phyloP scores from a whole-genome alignment of 2,329 filamentous ascomycete genomes.

The Venturia pyrina region DNA sequence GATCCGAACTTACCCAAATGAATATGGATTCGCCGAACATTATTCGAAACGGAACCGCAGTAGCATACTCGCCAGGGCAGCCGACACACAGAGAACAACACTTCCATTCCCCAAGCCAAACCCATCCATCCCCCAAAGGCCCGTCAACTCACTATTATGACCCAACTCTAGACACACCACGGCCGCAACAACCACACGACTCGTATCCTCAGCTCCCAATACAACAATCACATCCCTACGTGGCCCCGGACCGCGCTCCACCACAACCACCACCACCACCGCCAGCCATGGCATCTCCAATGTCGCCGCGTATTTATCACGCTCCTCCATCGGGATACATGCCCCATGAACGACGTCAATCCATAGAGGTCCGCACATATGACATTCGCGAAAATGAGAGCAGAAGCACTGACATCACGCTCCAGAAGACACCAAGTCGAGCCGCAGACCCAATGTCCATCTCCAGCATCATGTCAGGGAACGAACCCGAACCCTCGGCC shows the following conservation, averaged over 20 bases:
- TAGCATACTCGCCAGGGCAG: conserved; percentile 7
- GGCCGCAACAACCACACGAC: conserved; percentile 23
- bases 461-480: conserved; percentile 81
- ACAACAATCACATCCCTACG: conserved; percentile 10
- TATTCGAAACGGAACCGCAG: background rate
- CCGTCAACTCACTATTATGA: conserved; percentile 37
- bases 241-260: background rate
- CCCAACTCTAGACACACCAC: conserved; percentile 35
- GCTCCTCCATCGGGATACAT: conserved; percentile 19
- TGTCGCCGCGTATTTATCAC: conserved; percentile 5
- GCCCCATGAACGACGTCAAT: background rate
- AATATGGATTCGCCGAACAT: background rate
- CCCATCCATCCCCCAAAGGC: conserved; percentile 25
- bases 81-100: conserved; percentile 14
- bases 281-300: conserved; percentile 8
- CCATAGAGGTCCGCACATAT: conserved; percentile 4
- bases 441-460: conserved; percentile 88
- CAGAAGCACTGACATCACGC: background rate
- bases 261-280: background rate
- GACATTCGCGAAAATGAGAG: background rate
- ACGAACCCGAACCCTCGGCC: conserved; percentile 49
- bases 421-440: conserved; percentile 57
- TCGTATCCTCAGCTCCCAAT: conserved; percentile 22
- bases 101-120: conserved; percentile 16
- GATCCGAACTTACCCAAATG: background rate